Conservation (phyloP, 441 rosid species). For the Adansonia grandidieri region DNA sequence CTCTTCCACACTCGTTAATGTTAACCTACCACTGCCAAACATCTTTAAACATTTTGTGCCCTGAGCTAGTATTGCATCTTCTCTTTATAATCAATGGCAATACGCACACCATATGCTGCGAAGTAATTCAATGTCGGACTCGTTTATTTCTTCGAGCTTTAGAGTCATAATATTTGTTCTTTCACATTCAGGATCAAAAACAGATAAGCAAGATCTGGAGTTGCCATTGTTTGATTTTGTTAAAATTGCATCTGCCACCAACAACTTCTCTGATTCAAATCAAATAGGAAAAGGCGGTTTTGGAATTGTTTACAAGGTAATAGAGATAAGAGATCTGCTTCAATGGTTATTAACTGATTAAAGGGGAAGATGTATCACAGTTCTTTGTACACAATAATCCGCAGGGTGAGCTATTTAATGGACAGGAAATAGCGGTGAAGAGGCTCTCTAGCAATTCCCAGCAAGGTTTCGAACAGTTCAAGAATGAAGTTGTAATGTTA, state of each 20-base stretch:
- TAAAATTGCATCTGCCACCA: constrained; percentile 8
- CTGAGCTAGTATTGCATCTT: not conserved
- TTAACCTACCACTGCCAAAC: not conserved
- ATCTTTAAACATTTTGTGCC: not conserved
- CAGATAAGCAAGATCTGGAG: not conserved
- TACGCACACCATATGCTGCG: too few species aligned
- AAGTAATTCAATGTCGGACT: not conserved
- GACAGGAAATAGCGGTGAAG: constrained; percentile 1
- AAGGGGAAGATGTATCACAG: not conserved
- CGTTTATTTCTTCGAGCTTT: not conserved
- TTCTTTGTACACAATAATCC: not conserved
- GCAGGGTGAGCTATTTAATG: not conserved
- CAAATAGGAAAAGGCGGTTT: not conserved
- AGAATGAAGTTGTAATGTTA: constrained; percentile 2
- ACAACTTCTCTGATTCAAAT: constrained; percentile 1
- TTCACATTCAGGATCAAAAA: not conserved
- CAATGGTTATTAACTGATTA: not conserved
- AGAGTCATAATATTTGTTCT: not conserved
- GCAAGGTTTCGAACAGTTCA: not conserved
- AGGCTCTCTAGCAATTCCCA: not conserved
- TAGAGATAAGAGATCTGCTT: not conserved
- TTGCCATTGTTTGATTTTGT: not conserved
- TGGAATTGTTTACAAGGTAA: constrained; percentile 14
- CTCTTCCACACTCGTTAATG: not conserved
- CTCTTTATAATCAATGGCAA: too few species aligned